phyloP scores from a whole-genome alignment of 2,329 filamentous ascomycete genomes.

The Neurospora sp. region DNA sequence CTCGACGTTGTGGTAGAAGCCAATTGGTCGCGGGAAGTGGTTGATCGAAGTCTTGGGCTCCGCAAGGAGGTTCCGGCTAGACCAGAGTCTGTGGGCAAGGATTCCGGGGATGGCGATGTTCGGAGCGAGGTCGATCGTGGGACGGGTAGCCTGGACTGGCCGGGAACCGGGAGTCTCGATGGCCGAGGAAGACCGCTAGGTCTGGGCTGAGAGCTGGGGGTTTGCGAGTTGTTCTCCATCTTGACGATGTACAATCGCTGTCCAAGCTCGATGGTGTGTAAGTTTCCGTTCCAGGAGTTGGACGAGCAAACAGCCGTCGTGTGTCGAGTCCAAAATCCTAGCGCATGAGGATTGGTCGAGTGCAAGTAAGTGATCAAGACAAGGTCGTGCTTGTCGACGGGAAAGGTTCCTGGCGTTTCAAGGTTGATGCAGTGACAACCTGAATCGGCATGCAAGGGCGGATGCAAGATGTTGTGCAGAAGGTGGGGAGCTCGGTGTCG shows the following conservation, averaged over 20 bases:
- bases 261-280: neutral
- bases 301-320: neutral
- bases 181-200: conserved; percentile 16
- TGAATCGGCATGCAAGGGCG: neutral
- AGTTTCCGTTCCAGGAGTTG: neutral
- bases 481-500: neutral
- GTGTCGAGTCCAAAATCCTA: conserved; percentile 1
- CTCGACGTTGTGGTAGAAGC: conserved; percentile 9
- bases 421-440: neutral
- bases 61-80: conserved; percentile 16
- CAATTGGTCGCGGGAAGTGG: conserved; percentile 31
- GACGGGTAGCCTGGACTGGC: conserved; percentile 16
- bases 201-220: conserved; percentile 4
- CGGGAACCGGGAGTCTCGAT: conserved; percentile 16
- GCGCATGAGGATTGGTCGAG: neutral
- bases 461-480: neutral
- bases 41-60: conserved; percentile 30
- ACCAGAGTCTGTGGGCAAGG: conserved; percentile 2
- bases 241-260: neutral
- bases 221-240: conserved; percentile 14
- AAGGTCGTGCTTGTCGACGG: neutral
- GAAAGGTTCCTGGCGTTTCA: neutral
- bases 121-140: conserved; percentile 15
- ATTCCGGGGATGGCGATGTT: conserved; percentile 14
- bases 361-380: neutral